Conservation (phyloP, 1,284 basidiomycete species). For the Sanghuangporus baumii region DNA sequence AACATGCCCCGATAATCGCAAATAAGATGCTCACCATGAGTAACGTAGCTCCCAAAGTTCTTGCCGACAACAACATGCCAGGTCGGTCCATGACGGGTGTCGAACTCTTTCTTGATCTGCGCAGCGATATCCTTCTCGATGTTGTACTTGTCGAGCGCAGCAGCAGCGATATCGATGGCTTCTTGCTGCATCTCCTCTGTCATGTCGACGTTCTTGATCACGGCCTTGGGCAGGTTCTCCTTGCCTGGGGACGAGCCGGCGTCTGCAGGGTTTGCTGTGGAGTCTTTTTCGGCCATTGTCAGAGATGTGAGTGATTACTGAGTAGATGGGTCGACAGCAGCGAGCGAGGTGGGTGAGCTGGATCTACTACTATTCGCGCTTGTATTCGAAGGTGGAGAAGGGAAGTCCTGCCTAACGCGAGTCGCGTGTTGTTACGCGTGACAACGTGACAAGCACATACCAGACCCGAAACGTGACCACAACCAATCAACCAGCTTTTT, state of each 20-base stretch:
- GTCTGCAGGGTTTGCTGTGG: neutral
- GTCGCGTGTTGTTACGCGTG: slow-evolving; percentile 1
- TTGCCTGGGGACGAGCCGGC: slow-evolving; percentile 21
- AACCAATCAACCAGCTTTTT: neutral
- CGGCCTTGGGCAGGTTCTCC: slow-evolving; percentile 58
- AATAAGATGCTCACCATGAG: slow-evolving; percentile 68
- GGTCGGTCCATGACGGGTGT: slow-evolving; percentile 85
- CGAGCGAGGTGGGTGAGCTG: neutral
- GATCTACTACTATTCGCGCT: neutral
- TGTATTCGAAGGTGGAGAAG: neutral
- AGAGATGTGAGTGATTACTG: neutral
- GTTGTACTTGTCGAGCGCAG: slow-evolving; percentile 84
- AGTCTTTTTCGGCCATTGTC: slow-evolving; percentile 12
- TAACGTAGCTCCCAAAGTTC: slow-evolving; percentile 97
- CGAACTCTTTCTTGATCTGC: slow-evolving; percentile 96
- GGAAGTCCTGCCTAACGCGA: neutral
- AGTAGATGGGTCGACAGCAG: neutral
- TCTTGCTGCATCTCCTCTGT: slow-evolving; percentile 93
- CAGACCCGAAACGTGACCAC: neutral
- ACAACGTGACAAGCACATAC: neutral
- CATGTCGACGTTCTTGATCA: slow-evolving; percentile 98
- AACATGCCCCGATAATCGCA: neutral
- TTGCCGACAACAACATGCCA: slow-evolving; percentile 99
- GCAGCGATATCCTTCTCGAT: slow-evolving; percentile 98
- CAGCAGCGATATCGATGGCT: slow-evolving; percentile 81